Base-by-base conservation (phyloP, 2,329 filamentous ascomycete species). In the Teratosphaeriaceae sp. region DNA sequence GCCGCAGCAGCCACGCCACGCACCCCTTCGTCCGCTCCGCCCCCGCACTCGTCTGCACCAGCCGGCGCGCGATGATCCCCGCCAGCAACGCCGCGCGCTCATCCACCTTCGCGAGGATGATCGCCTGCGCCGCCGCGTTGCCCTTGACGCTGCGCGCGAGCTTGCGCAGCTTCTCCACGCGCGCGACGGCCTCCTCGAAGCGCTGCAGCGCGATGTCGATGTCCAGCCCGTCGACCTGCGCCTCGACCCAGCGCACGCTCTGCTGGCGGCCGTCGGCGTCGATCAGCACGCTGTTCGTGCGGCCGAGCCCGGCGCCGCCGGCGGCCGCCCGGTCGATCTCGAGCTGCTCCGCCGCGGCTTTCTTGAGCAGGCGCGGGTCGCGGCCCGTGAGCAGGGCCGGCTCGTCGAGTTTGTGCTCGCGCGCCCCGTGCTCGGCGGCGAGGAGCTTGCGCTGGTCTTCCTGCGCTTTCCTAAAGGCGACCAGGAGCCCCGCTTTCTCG, bases 201-300 rank as follows among this genome's bases (percentile, higher is more conserved):
- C 79, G 78, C 61, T 97, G 90, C 39, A 96, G 74, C 0, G 92
- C 90, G 57, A 98, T 89, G 56, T 94, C 84, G 55, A 97, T 97
- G 59, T 98, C 92, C 5, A 98, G 78, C 59, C 94, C 88, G 60
- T 98, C 92, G 64, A 98, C 85, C 66, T 97, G 88, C 40, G 82
- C 80, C 63, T 98, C 92, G 0, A 98, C 88, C 88, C 88, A 96
- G 41, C 90, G 85, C 36, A 98, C 75, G 61, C 92, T 96, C 61
- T 97, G 88, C 64, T 96, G 89, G 58, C 94, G 94, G 38, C 92
- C 92, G 57, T 97, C 92, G 12, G 95, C 87, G 56, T 98, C 92
- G 53, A 98, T 89, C 43, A 95, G 78, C 68, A 95, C 84, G 48
- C 55, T 58, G 31, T 55, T 56, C 33, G 55, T 58, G 22, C 59